Evolutionary conservation across 495 filamentous ascomycete genomes (phyloP).

Genomic region (Parathielavia hyrcaniae): DNA sequence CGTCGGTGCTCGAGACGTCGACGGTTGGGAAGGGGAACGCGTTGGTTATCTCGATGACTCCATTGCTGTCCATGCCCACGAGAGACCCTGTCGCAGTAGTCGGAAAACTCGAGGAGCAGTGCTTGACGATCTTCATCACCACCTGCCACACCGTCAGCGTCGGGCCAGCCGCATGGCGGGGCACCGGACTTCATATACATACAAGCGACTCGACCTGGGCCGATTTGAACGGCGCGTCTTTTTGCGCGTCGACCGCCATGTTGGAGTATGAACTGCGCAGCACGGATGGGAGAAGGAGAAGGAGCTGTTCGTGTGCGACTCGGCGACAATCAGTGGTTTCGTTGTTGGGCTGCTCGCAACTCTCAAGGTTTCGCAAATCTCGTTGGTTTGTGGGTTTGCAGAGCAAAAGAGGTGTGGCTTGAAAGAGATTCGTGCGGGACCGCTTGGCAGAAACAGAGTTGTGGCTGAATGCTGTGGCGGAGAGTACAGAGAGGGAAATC

Average conservation of each 20-base stretch:
- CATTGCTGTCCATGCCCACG: constrained; percentile 85
- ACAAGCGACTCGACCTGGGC: constrained; percentile 84
- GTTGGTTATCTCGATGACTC: constrained; percentile 85
- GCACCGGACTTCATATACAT: constrained; percentile 21
- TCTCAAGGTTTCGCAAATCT: constrained; percentile 26
- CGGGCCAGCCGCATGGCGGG: constrained; percentile 21
- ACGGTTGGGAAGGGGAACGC: constrained; percentile 87
- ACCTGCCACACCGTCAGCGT: constrained; percentile 50
- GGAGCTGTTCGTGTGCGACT: background rate
- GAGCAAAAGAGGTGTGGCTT: constrained; percentile 16
- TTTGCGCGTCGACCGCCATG: constrained; percentile 44
- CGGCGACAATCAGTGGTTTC: constrained; percentile 6
- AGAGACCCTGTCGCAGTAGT: constrained; percentile 83
- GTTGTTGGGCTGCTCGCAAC: constrained; percentile 13
- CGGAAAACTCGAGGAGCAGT: constrained; percentile 80
- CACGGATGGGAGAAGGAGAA: background rate
- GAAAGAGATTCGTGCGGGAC: too few species aligned
- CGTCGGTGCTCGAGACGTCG: constrained; percentile 62
- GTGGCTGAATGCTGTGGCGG: constrained; percentile 13
- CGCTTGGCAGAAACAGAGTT: constrained; percentile 8
- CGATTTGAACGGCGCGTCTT: constrained; percentile 63
- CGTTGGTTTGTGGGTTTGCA: constrained; percentile 34
- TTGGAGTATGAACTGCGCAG: constrained; percentile 10
- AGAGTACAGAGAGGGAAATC: too few species aligned
- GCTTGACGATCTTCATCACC: constrained; percentile 94